A percentile compares a stretch with the other conserved stretches of the same genome.
Evolutionary conservation across 768 basidiomycete species (phyloP).

Genomic region (Podaxis carcinomalis): DNA sequence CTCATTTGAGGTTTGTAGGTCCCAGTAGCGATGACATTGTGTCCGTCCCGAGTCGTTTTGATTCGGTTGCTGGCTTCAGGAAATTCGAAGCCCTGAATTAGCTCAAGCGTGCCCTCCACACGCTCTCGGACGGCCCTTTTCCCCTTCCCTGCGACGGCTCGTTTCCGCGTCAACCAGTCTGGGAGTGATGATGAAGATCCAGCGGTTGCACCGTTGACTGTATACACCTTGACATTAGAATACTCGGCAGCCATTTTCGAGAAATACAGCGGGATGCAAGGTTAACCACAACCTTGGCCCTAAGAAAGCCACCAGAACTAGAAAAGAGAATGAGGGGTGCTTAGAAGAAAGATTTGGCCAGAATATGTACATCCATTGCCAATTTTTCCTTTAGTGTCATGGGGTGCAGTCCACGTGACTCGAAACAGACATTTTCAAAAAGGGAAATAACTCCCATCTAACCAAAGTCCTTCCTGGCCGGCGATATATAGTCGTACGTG

Average conservation of each 20-base stretch:
- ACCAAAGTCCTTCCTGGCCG: too few relatives aligned
- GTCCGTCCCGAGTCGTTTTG: constrained; percentile 87
- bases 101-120: constrained; percentile 80
- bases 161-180: constrained; percentile 84
- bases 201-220: constrained; percentile 87
- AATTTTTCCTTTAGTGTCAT: background rate
- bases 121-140: constrained; percentile 69
- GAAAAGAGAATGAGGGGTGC: background rate
- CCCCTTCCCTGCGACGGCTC: constrained; percentile 59
- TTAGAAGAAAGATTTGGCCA: background rate
- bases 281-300: background rate
- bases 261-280: background rate
- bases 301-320: background rate
- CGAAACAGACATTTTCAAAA: background rate
- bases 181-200: constrained; percentile 90
- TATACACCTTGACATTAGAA: constrained; percentile 75
- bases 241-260: constrained; percentile 21
- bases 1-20: constrained; percentile 97
- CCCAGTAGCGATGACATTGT: constrained; percentile 90
- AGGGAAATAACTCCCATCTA: too few relatives aligned
- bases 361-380: too few relatives aligned
- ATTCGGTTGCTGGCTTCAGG: constrained; percentile 93
- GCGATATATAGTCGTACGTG: too few relatives aligned
- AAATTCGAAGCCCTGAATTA: constrained; percentile 95
- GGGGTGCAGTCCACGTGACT: background rate